phyloP scores from a whole-genome alignment of 192 early-diverging fungal genomes.

The Coemansia sp. region DNA sequence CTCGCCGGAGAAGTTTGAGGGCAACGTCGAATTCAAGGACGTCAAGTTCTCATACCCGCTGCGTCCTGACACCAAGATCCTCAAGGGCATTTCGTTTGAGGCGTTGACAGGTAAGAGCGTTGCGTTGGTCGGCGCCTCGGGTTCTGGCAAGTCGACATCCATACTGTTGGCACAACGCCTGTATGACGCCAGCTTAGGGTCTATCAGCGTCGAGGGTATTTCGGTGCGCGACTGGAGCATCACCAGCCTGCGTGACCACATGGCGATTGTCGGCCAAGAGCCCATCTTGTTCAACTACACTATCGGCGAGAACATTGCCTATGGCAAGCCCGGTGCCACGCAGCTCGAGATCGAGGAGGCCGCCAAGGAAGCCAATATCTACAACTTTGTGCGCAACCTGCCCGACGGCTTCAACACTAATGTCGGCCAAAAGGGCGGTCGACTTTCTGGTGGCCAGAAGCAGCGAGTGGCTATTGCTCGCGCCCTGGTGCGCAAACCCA shows the following conservation, averaged over 20 bases:
- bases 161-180: no score
- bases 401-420: constrained; percentile 81
- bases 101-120: constrained; percentile 69
- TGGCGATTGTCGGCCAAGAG: no score
- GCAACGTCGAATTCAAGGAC: no score
- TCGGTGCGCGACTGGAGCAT: no score
- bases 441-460: constrained; percentile 56
- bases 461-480: constrained; percentile 91
- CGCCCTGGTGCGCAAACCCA: constrained; percentile 84
- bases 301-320: no score
- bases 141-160: constrained; percentile 72
- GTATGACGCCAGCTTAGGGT: no score
- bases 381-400: constrained; percentile 82
- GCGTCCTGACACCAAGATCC: constrained; percentile 64
- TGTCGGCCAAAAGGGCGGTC: constrained; percentile 79
- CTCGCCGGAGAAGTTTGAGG: no score
- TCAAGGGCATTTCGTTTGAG: constrained; percentile 63
- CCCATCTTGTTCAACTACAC: constrained; percentile 15
- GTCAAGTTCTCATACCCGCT: no score
- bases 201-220: no score
- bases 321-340: constrained; percentile 29
- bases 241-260: no score
- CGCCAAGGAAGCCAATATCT: constrained; percentile 65
- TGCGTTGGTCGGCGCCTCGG: constrained; percentile 83
- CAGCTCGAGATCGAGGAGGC: constrained; percentile 27